phyloP scores from a whole-genome alignment of 208 protist genomes.

The Wallacemonas sp. region DNA sequence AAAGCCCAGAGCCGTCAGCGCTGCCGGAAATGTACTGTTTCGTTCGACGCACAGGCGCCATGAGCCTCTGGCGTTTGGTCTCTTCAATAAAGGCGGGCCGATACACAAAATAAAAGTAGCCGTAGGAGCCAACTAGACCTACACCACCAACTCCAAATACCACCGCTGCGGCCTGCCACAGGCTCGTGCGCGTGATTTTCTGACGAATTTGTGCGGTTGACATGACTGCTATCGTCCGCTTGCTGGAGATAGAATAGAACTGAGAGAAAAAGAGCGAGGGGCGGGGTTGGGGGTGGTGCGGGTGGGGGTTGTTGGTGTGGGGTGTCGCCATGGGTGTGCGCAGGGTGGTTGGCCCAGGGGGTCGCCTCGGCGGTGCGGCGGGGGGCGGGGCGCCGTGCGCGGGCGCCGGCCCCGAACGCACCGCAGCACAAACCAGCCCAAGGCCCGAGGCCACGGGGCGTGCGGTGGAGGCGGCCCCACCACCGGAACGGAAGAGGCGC shows the following conservation, averaged over 20 bases:
- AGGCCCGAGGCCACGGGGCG: too few relatives aligned
- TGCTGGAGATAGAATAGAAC: too few relatives aligned
- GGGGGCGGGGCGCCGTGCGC: too few relatives aligned
- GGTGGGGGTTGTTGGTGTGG: too few relatives aligned
- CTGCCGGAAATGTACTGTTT: constrained; percentile 57
- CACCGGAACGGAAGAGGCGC: too few relatives aligned
- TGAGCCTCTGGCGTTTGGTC: constrained; percentile 15
- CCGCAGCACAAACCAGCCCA: too few relatives aligned
- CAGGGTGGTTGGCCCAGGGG: too few relatives aligned
- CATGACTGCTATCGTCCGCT: too few relatives aligned
- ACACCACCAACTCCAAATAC: constrained; percentile 19
- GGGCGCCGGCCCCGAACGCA: too few relatives aligned
- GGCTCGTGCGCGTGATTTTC: constrained; percentile 43
- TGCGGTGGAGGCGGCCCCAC: too few relatives aligned
- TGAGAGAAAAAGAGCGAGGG: constrained; percentile 3
- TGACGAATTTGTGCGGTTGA: constrained; percentile 27
- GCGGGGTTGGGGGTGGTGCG: neutral
- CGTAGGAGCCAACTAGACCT: constrained; percentile 33
- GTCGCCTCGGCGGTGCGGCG: too few relatives aligned
- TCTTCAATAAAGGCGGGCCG: constrained; percentile 29
- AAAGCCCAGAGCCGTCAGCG: constrained; percentile 23
- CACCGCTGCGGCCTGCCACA: constrained; percentile 40
- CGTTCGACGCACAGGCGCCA: constrained; percentile 43
- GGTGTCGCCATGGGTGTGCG: too few relatives aligned
- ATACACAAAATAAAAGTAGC: constrained; percentile 51